A percentile compares a stretch with the other conserved stretches of the same genome.
Conservation (phyloP, 345 rosid species). For the Punica granatum region DNA sequence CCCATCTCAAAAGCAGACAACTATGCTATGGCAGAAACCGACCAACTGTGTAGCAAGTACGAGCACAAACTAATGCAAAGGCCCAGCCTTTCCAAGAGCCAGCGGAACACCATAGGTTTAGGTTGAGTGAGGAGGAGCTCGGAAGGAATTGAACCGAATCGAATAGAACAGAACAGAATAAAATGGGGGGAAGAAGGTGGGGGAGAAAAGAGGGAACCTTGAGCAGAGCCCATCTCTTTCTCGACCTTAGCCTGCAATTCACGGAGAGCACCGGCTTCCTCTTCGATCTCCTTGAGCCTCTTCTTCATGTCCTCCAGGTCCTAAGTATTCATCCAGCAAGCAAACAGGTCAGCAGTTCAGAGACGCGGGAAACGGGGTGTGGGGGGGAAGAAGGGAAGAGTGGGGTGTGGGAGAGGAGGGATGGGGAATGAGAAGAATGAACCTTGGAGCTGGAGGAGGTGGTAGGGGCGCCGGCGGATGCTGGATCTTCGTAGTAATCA, state of each 20-base stretch:
- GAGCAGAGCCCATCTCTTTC: slow-evolving; percentile 96
- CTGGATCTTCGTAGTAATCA: slow-evolving; percentile 32
- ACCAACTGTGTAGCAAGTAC: background rate
- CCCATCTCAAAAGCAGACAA: background rate
- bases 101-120: too few species aligned
- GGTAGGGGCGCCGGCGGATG: slow-evolving; percentile 33
- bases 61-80: background rate
- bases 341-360: background rate
- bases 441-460: slow-evolving; percentile 61
- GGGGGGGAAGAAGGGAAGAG: too few species aligned
- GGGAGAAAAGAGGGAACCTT: slow-evolving; percentile 35
- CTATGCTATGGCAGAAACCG: background rate
- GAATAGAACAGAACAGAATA: too few species aligned
- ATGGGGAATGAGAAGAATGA: too few species aligned
- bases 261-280: slow-evolving; percentile 96
- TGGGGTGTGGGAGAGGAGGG: too few species aligned
- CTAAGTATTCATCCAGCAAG: slow-evolving; percentile 28
- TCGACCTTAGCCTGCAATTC: slow-evolving; percentile 99
- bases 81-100: too few species aligned
- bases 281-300: slow-evolving; percentile 90
- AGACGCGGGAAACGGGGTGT: slow-evolving; percentile 4
- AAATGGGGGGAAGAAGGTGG: too few species aligned
- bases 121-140: too few species aligned
- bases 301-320: slow-evolving; percentile 98
- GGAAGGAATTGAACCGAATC: too few species aligned